These are phyloP conservation scores for Bocquillonia castaneifolia DNA, from an alignment of 441 rosid species.

Conservation along the genomic window DNA sequence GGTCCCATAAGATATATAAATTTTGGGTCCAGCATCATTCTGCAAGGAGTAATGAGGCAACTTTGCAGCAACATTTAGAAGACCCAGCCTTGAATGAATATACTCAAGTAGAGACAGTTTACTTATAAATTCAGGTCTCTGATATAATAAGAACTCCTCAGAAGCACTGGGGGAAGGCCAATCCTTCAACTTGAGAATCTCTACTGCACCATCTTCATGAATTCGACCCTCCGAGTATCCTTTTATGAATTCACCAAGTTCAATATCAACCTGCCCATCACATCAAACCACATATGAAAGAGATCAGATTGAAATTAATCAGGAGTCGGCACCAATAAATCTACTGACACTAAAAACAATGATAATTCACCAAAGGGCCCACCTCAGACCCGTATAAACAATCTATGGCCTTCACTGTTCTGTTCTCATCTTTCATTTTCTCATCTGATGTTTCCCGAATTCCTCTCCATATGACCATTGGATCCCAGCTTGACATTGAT, in stretches of 20 bases:
- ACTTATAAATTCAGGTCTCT: slow-evolving; percentile 79
- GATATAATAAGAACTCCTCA: slow-evolving; percentile 83
- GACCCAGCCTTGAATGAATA: slow-evolving; percentile 87
- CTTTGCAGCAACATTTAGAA: slow-evolving; percentile 92
- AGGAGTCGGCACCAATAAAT: slow-evolving; percentile 11
- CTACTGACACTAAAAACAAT: slow-evolving; percentile 12
- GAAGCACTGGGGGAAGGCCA: slow-evolving; percentile 95
- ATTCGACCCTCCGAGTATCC: slow-evolving; percentile 63
- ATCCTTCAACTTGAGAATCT: slow-evolving; percentile 76
- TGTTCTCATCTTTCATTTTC: slow-evolving; percentile 55
- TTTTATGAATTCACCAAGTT: slow-evolving; percentile 57
- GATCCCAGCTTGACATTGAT: slow-evolving; percentile 71
- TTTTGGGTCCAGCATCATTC: slow-evolving; percentile 90
- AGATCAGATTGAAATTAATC: slow-evolving; percentile 8
- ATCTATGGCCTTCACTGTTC: slow-evolving; percentile 66
- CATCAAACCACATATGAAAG: slow-evolving; percentile 15
- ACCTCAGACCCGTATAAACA: slow-evolving; percentile 81
- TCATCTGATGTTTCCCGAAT: slow-evolving; percentile 69
- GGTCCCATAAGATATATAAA: slow-evolving; percentile 70
- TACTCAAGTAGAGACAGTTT: slow-evolving; percentile 87
- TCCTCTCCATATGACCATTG: slow-evolving; percentile 63
- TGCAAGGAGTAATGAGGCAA: slow-evolving; percentile 93
- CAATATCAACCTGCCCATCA: slow-evolving; percentile 64
- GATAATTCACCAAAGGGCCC: slow-evolving; percentile 19
- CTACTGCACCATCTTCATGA: slow-evolving; percentile 43